Conservation (phyloP, 75 land plant genomes). For the Pinus taeda region DNA sequence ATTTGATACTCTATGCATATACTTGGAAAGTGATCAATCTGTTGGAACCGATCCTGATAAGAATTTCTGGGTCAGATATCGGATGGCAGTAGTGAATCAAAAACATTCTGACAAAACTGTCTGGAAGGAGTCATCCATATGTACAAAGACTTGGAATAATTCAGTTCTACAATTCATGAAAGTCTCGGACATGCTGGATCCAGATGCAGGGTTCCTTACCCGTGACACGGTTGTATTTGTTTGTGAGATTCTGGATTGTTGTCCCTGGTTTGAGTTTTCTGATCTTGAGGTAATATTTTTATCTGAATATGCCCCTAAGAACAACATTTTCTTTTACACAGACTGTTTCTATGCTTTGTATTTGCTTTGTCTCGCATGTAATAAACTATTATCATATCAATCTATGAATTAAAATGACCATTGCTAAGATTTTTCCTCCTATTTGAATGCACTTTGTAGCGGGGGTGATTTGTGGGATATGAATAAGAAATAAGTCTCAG, state of each 20-base stretch:
- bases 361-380: neutral
- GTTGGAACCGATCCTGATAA: slow-evolving; percentile 45
- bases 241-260: slow-evolving; percentile 53
- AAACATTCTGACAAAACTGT: slow-evolving; percentile 43
- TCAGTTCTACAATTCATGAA: slow-evolving; percentile 60
- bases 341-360: neutral
- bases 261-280: slow-evolving; percentile 61
- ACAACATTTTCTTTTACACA: neutral
- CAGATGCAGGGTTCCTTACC: slow-evolving; percentile 49
- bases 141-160: slow-evolving; percentile 59
- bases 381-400: neutral
- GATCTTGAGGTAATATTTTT: slow-evolving; percentile 39
- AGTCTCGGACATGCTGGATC: slow-evolving; percentile 57
- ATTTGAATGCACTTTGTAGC: neutral
- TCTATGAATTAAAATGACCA: neutral
- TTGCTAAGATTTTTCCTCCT: neutral
- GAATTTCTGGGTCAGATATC: slow-evolving; percentile 55
- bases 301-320: neutral
- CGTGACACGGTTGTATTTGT: slow-evolving; percentile 49
- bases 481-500: neutral
- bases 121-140: slow-evolving; percentile 58
- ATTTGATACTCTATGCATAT: slow-evolving; percentile 55
- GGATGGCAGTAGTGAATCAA: slow-evolving; percentile 56
- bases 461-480: neutral
- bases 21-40: slow-evolving; percentile 53